Evolutionary conservation across 805 yeast species (phyloP).

Genomic region (Candida pseudofarinosa): DNA sequence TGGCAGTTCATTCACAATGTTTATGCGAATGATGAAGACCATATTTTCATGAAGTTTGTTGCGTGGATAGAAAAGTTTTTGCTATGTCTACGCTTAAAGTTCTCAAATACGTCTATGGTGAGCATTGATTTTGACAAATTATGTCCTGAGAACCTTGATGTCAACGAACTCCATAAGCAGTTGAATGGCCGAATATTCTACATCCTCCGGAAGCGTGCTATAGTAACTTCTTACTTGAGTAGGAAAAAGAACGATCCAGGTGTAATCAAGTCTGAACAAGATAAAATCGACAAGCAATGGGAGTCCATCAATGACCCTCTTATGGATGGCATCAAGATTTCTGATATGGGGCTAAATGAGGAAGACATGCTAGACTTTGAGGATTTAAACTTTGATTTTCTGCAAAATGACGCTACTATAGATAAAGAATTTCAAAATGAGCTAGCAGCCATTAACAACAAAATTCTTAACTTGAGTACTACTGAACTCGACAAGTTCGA

Average conservation of each 20-base stretch:
- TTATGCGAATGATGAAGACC: conserved; percentile 70
- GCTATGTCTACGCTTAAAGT: conserved; percentile 59
- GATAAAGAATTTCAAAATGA: conserved; percentile 9
- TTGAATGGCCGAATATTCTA: conserved; percentile 36
- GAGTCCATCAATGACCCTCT: conserved; percentile 35
- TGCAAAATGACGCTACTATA: not conserved
- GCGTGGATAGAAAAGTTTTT: conserved; percentile 71
- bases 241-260: conserved; percentile 11
- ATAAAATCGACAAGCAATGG: conserved; percentile 38
- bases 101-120: conserved; percentile 33
- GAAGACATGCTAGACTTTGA: conserved; percentile 46
- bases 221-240: conserved; percentile 33
- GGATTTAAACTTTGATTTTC: not conserved
- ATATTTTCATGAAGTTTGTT: conserved; percentile 67
- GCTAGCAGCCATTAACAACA: conserved; percentile 3
- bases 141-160: conserved; percentile 21
- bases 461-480: conserved; percentile 13
- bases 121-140: conserved; percentile 41
- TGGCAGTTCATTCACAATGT: conserved; percentile 77
- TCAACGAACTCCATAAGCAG: conserved; percentile 31
- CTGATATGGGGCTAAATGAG: conserved; percentile 34
- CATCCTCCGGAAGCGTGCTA: conserved; percentile 32
- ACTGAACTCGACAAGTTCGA: conserved; percentile 31
- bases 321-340: conserved; percentile 20
- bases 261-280: conserved; percentile 9